Evolutionary conservation across 148 eudicot genomes (phyloP), one percentile per base, ranked within the genome.

Genomic region (Rhododendron griersonianum): DNA sequence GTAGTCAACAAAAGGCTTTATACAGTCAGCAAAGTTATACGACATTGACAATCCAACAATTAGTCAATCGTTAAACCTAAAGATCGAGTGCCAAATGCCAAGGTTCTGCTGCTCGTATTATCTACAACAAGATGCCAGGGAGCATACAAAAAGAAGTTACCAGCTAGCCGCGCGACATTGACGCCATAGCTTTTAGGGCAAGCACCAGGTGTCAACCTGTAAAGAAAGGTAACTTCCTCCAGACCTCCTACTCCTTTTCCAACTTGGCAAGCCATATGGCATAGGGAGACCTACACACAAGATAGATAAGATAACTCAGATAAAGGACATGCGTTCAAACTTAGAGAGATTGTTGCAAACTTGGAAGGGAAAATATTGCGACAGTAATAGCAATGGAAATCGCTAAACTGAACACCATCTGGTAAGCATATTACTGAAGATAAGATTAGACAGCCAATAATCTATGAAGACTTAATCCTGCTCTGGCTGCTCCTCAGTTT

Each of bases 121-220:
- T 25, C 18, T 47, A 51, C 39, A 51, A 79, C 25, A 80, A 85
- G 41, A 80, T 33, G 47, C 35, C 19, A 30, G 16, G 30, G 78
- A 78, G 37, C 33, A 44, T 14, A 30, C 28, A 75, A 76, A 74
- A 65, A 41, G 11, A 79, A 41, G 78, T 80, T 90, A 93, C 99
- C 98, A 85, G 99, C 98, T 85, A 97, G 74, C 63, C 96, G 90
- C 45, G 99, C 99, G 74, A 97, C 99, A 89, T 97, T 97, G 89
- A 95, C 98, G 87, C 99, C 99, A 83, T 95, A 95, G 89, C 99
- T 97, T 91, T 95, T 97, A 53, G 99, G 99, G 86, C 99, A 97
- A 80, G 98, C 95, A 84, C 98, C 99, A 78, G 85, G 91, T 55
- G 92, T 95, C 90, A 97, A 81, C 86, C 94, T 93, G 90, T 95